Conservation (phyloP, 2,329 filamentous ascomycete genomes). For the Podosphaera fusca region DNA sequence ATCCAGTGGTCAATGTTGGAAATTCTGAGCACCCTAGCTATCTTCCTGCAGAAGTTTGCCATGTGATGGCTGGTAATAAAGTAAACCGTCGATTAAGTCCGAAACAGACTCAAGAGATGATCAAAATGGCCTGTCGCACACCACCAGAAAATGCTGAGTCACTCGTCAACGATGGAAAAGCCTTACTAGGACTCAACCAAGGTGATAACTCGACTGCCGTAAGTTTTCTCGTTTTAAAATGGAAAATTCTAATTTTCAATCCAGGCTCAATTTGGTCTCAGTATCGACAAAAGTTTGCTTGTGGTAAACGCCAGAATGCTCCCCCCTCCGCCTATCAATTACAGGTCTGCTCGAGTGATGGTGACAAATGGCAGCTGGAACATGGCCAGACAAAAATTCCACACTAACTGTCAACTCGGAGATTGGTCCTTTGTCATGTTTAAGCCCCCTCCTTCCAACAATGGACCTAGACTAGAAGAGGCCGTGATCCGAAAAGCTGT, state of each 20-base stretch:
- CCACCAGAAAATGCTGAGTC: conserved; percentile 44
- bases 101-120: conserved; percentile 43
- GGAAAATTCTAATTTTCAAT: background rate
- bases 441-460: conserved; percentile 3
- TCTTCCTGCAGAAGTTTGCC: conserved; percentile 42
- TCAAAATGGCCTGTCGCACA: conserved; percentile 43
- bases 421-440: conserved; percentile 22
- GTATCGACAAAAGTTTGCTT: conserved; percentile 32
- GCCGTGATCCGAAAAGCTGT: conserved; percentile 5
- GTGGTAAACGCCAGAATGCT: conserved; percentile 54
- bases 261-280: conserved; percentile 32
- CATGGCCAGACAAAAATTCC: conserved; percentile 33
- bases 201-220: conserved; percentile 18
- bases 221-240: background rate
- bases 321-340: conserved; percentile 33
- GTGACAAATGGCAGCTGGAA: conserved; percentile 44
- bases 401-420: conserved; percentile 24
- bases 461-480: background rate
- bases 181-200: conserved; percentile 31
- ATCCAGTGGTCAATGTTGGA: conserved; percentile 45
- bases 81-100: conserved; percentile 34
- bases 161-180: conserved; percentile 33
- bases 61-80: conserved; percentile 39
- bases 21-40: conserved; percentile 31
- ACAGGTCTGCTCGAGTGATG: conserved; percentile 19